Base-by-base conservation (phyloP, 495 filamentous ascomycete species). In the Corynascus novoguineensis region DNA sequence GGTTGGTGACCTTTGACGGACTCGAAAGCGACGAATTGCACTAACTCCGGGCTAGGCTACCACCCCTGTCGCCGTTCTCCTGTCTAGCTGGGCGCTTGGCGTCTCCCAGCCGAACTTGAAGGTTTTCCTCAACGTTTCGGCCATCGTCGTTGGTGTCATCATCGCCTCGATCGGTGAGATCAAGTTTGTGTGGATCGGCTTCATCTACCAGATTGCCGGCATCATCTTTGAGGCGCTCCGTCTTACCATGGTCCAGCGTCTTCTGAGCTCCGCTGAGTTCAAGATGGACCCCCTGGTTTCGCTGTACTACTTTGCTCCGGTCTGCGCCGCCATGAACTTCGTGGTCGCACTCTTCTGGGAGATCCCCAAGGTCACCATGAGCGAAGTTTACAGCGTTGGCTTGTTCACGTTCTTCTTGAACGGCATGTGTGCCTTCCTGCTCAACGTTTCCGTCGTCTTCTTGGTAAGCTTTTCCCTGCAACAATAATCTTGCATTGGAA, bases 251-350 rank as follows among this genome's bases (percentile, higher is more conserved):
- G 89, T 97, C 42, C 86, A 96, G 78, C 84, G 84, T 41, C 79
- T 97, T 47, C 83, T 97, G 53, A 91, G 85, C 81, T 89, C 87
- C 11, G 79, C 88, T 50, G 91, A 95, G 76, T 95, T 84, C 82
- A 96, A 95, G 85, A 97, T 97, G 91, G 91, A 97, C 71, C 91
- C 91, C 50, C 81, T 96, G 37, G 91, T 97, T 34, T 96, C 92
- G 8, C 82, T 97, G 11, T 97, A 96, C 82, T 96, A 97, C 80
- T 97, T 92, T 64, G 91, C 92, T 10, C 91, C 91, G 7, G 85
- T 92, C 61, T 97, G 91, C 75, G 89, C 91, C 52, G 78, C 83
- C 63, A 95, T 96, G 86, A 97, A 96, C 76, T 82, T 83, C 65
- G 57, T 82, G 19, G 86, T 90, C 38, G 87, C 86, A 55, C 78